Evolutionary conservation across 495 filamentous ascomycete species (phyloP).

Genomic region (Penicillium subrubescens): DNA sequence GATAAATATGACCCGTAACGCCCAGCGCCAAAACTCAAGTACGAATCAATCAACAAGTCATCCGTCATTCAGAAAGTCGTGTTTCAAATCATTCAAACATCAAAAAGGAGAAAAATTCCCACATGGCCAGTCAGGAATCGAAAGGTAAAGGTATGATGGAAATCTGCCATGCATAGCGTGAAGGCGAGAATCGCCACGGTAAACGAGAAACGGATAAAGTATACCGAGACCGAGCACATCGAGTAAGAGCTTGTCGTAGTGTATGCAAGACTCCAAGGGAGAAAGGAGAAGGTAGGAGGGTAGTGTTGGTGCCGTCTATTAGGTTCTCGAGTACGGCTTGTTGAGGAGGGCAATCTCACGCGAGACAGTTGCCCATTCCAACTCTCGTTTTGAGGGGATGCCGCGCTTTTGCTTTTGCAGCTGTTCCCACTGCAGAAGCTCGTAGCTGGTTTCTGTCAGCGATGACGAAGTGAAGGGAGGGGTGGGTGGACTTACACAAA

Average conservation of each 20-base stretch:
- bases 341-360: constrained; percentile 95
- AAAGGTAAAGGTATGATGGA: neutral
- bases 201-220: too few species aligned
- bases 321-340: constrained; percentile 71
- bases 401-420: constrained; percentile 46
- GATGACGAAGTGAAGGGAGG: neutral
- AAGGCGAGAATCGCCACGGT: too few species aligned
- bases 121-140: neutral
- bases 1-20: constrained; percentile 20
- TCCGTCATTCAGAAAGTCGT: constrained; percentile 24
- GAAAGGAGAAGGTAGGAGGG: neutral
- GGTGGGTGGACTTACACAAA: constrained; percentile 54
- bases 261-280: neutral
- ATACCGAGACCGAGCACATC: neutral
- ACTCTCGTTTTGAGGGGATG: constrained; percentile 63
- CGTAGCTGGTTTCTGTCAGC: constrained; percentile 41
- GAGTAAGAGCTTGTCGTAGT: neutral
- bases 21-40: constrained; percentile 22
- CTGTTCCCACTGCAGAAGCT: constrained; percentile 95
- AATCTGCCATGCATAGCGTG: neutral
- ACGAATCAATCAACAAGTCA: constrained; percentile 10
- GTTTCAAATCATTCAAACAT: constrained; percentile 25
- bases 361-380: constrained; percentile 88
- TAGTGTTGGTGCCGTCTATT: neutral
- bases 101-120: neutral